Percentiles rank a stretch among this genome's conserved stretches.
Conservation (phyloP, 202 grass and related monocot genomes). For the Carex arenaria region DNA sequence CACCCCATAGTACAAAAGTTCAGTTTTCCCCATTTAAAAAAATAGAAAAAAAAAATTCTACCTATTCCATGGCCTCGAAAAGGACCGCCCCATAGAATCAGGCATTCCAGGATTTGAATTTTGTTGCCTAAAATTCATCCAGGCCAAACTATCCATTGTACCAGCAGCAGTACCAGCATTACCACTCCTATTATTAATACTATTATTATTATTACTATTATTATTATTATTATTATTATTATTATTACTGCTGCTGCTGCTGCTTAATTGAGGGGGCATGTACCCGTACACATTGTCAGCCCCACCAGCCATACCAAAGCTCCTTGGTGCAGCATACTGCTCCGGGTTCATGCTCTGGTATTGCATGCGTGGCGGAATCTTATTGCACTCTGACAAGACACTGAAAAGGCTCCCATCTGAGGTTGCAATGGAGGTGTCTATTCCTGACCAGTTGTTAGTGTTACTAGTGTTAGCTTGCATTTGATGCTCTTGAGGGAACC, state of each 20-base stretch:
- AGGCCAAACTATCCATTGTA: slow-evolving; percentile 25
- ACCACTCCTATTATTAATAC: neutral
- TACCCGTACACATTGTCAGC: slow-evolving; percentile 29
- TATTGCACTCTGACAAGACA: slow-evolving; percentile 40
- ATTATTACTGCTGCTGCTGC: neutral
- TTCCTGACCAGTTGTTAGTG: slow-evolving; percentile 23
- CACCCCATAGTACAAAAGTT: slow-evolving; percentile 15
- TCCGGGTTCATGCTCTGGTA: slow-evolving; percentile 24
- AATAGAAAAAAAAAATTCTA: slow-evolving; percentile 3
- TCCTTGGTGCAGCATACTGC: slow-evolving; percentile 28
- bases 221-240: slow-evolving; percentile 1
- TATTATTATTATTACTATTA: slow-evolving; percentile 15
- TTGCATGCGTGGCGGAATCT: slow-evolving; percentile 29
- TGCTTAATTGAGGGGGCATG: slow-evolving; percentile 24
- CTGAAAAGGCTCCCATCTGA: slow-evolving; percentile 47
- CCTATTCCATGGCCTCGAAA: slow-evolving; percentile 31
- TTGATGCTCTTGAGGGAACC: slow-evolving; percentile 30
- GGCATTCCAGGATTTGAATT: slow-evolving; percentile 32
- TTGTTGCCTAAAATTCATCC: slow-evolving; percentile 37
- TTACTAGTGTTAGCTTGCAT: slow-evolving; percentile 23
- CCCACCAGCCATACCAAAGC: slow-evolving; percentile 12
- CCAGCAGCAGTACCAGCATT: slow-evolving; percentile 6
- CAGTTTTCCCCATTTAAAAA: neutral
- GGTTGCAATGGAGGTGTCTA: slow-evolving; percentile 18
- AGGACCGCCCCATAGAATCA: slow-evolving; percentile 32